Evolutionary conservation across 345 rosid genomes (phyloP).

Genomic region (Corchorus olitorius): DNA sequence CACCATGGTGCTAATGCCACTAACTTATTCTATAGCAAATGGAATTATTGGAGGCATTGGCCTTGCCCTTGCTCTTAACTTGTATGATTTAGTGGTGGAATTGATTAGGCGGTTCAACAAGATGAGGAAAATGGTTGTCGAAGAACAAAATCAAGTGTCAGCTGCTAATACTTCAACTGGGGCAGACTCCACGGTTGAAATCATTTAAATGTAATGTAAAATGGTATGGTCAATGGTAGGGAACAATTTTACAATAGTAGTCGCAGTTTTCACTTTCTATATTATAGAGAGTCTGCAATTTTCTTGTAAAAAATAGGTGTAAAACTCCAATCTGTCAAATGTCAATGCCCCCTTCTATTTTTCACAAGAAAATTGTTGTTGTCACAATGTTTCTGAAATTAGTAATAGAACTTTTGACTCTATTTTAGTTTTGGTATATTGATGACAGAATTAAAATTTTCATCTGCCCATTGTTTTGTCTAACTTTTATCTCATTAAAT

Average conservation of each 20-base stretch:
- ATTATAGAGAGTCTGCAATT: background rate
- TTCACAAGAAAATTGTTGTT: constrained; percentile 4
- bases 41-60: constrained; percentile 89
- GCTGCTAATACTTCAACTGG: constrained; percentile 28
- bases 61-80: constrained; percentile 55
- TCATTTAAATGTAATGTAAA: constrained; percentile 26
- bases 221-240: too few relatives aligned
- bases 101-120: constrained; percentile 37
- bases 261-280: background rate
- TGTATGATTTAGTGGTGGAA: constrained; percentile 44
- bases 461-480: background rate
- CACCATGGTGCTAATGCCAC: constrained; percentile 83
- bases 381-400: background rate
- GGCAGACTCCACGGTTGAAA: constrained; percentile 33
- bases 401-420: background rate
- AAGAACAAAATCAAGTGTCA: constrained; percentile 74
- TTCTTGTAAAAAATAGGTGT: background rate
- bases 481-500: background rate
- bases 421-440: background rate
- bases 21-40: constrained; percentile 81
- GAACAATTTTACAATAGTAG: background rate
- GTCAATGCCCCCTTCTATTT: background rate
- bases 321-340: background rate
- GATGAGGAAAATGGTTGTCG: constrained; percentile 50
- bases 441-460: background rate